Percentiles rank a stretch among this genome's conserved stretches.
These are phyloP conservation scores for Botrytis elliptica DNA, from an alignment of 2,329 filamentous ascomycete genomes.

Conservation along the genomic window DNA sequence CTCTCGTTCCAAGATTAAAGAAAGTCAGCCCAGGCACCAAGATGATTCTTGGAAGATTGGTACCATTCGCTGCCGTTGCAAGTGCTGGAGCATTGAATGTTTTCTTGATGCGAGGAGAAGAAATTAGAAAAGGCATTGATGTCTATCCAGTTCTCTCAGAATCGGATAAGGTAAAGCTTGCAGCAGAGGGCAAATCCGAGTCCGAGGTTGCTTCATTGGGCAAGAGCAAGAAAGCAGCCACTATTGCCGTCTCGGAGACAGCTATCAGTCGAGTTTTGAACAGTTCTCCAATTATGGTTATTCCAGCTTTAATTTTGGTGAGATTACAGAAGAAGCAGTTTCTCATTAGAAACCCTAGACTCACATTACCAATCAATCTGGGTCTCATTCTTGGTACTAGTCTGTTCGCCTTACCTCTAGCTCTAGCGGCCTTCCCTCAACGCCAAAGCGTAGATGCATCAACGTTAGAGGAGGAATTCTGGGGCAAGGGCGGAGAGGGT, in stretches of 20 bases:
- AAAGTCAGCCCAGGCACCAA: slow-evolving; percentile 71
- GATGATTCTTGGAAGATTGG: slow-evolving; percentile 77
- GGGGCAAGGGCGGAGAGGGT: slow-evolving; percentile 71
- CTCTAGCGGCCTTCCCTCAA: slow-evolving; percentile 89
- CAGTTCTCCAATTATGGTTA: slow-evolving; percentile 93
- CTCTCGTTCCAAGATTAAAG: slow-evolving; percentile 81
- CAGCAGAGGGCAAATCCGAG: slow-evolving; percentile 58
- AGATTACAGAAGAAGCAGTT: slow-evolving; percentile 80
- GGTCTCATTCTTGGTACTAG: slow-evolving; percentile 84
- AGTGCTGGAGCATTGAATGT: slow-evolving; percentile 90
- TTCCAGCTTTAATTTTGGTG: slow-evolving; percentile 84
- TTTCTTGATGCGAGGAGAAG: slow-evolving; percentile 95
- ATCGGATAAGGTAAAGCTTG: slow-evolving; percentile 60
- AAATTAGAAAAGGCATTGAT: slow-evolving; percentile 91
- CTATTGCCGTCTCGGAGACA: slow-evolving; percentile 87
- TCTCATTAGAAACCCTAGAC: slow-evolving; percentile 72
- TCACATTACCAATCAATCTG: slow-evolving; percentile 81
- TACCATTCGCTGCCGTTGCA: slow-evolving; percentile 94
- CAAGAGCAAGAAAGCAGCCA: slow-evolving; percentile 84
- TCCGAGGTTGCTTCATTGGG: slow-evolving; percentile 71
- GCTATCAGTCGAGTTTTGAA: slow-evolving; percentile 90
- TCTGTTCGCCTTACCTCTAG: slow-evolving; percentile 83
- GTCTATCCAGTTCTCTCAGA: slow-evolving; percentile 79
- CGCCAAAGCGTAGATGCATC: slow-evolving; percentile 76
- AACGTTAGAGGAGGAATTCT: slow-evolving; percentile 82